These are phyloP conservation scores for Basidioascus undulatus DNA, from an alignment of 768 basidiomycete species.

Conservation along the genomic window DNA sequence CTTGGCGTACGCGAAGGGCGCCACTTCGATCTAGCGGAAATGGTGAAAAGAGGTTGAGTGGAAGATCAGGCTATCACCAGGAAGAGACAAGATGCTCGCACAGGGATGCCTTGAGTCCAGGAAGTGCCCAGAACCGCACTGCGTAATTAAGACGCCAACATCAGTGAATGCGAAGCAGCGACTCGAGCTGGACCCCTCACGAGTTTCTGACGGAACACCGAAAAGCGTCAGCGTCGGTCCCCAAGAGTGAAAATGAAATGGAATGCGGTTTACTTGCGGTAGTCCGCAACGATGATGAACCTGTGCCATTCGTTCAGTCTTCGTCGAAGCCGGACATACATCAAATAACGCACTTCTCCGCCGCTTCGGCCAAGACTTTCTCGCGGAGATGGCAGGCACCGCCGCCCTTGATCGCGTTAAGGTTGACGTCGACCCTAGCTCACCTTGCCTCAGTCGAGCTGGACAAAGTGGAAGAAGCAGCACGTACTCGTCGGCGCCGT, in stretches of 20 bases:
- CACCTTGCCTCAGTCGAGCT: too few relatives aligned
- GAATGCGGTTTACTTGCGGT: conserved; percentile 79
- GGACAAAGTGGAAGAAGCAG: too few relatives aligned
- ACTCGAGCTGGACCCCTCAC: too few relatives aligned
- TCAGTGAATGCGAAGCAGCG: too few relatives aligned
- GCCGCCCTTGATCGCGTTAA: not conserved
- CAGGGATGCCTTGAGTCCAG: conserved; percentile 71
- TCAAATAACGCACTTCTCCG: conserved; percentile 34
- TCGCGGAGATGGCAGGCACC: conserved; percentile 65
- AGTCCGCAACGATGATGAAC: conserved; percentile 81
- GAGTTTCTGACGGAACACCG: conserved; percentile 7
- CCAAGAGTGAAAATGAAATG: conserved; percentile 16
- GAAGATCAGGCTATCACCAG: too few relatives aligned
- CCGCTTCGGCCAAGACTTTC: conserved; percentile 93
- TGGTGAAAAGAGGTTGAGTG: too few relatives aligned
- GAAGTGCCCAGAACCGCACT: too few relatives aligned
- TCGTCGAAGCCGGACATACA: too few relatives aligned
- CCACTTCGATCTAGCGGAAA: conserved; percentile 87
- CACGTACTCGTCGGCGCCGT: conserved; percentile 2
- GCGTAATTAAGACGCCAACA: too few relatives aligned
- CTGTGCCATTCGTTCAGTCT: too few relatives aligned
- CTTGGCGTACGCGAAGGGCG: conserved; percentile 82
- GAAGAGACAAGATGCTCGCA: too few relatives aligned
- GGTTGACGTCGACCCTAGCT: not conserved
- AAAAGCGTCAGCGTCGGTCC: conserved; percentile 1